phyloP scores from a whole-genome alignment of 129 eudicot species.

The Sambucus nigra region DNA sequence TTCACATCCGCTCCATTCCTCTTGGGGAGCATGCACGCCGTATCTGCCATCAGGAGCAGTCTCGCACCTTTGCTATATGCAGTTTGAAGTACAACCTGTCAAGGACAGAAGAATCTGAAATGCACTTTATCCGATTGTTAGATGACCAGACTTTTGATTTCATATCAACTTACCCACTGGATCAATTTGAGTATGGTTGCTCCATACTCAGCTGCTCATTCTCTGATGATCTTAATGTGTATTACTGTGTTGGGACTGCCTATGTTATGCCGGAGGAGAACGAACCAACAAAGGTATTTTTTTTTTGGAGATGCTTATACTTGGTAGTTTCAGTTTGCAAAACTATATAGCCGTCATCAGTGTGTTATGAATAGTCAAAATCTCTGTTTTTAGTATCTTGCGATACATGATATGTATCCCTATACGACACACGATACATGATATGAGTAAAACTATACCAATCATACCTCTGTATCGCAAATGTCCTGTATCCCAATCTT shows the following conservation, averaged over 20 bases:
- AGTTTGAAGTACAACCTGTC: conserved; percentile 70
- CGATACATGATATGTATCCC: too few relatives aligned
- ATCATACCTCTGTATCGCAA: too few relatives aligned
- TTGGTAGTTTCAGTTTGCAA: too few relatives aligned
- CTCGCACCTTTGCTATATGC: conserved; percentile 78
- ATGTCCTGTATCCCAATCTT: too few relatives aligned
- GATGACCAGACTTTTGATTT: conserved; percentile 89
- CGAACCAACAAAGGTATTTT: conserved; percentile 73
- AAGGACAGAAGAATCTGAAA: conserved; percentile 62
- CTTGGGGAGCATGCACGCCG: conserved; percentile 95
- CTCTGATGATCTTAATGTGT: conserved; percentile 71
- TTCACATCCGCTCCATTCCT: conserved; percentile 82
- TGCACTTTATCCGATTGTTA: conserved; percentile 72
- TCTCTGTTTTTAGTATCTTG: too few relatives aligned
- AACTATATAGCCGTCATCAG: too few relatives aligned
- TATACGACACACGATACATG: too few relatives aligned
- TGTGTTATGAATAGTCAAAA: too few relatives aligned
- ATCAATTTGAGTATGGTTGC: conserved; percentile 72
- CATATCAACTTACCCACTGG: conserved; percentile 68
- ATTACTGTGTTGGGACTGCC: conserved; percentile 90
- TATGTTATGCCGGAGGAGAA: conserved; percentile 89
- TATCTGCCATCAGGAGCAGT: conserved; percentile 89
- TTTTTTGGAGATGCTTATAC: too few relatives aligned
- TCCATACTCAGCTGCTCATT: conserved; percentile 81
- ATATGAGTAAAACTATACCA: too few relatives aligned